A percentile compares a stretch with the other conserved stretches of the same genome.
Conservation (phyloP, 192 early-diverging fungal species). For the Dispira simplex region DNA sequence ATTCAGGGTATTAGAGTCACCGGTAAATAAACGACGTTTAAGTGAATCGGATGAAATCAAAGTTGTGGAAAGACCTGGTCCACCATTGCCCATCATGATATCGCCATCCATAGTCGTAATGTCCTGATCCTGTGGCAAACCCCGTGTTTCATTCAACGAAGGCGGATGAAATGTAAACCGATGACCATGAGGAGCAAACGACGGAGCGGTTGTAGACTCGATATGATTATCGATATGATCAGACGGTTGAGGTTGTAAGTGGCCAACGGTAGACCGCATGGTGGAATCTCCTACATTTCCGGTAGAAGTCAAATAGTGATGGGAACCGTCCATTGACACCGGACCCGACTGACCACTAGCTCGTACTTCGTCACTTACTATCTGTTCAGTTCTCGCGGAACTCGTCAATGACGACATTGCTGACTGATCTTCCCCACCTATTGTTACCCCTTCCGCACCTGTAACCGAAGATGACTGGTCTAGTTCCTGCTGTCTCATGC, state of each 20-base stretch:
- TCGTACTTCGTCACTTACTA: background rate
- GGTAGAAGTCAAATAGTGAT: background rate
- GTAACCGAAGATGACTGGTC: constrained; percentile 4
- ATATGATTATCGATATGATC: background rate
- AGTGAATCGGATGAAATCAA: constrained; percentile 7
- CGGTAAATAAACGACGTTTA: constrained; percentile 5
- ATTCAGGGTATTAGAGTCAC: constrained; percentile 3
- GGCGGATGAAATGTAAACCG: constrained; percentile 1
- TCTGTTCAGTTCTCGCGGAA: background rate
- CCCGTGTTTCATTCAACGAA: background rate
- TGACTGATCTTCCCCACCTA: background rate
- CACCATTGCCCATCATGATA: background rate
- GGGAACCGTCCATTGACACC: background rate
- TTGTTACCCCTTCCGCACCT: background rate
- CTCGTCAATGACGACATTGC: background rate
- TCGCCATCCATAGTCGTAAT: constrained; percentile 7
- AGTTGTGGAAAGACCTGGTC: too few species aligned
- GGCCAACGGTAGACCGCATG: background rate
- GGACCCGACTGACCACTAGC: background rate
- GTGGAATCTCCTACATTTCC: background rate
- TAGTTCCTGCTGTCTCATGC: constrained; percentile 5
- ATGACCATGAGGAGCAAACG: background rate
- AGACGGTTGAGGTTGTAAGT: background rate
- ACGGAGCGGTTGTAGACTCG: background rate
- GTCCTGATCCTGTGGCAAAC: background rate